Base-by-base conservation (phyloP, 2,329 filamentous ascomycete genomes). In the Aquanectria penicillioides region DNA sequence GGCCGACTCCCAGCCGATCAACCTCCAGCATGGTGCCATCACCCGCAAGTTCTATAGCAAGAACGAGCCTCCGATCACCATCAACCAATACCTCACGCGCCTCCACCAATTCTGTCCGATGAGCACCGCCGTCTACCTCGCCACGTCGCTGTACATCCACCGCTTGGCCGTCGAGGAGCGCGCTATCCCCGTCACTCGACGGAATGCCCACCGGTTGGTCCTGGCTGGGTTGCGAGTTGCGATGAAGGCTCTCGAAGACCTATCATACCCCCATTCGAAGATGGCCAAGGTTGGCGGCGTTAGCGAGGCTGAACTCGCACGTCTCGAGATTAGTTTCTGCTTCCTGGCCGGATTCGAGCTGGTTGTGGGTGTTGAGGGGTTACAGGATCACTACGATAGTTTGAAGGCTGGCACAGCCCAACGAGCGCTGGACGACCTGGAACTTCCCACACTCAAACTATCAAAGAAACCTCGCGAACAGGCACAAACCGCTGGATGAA, bases 1-100 rank as follows among this genome's bases (percentile, higher is more conserved):
- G n/a, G 85, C 86, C 40, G 86, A 92, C 73, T 88, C 87, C 25
- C 88, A 93, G 67, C 89, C 90, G 18, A 80, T 93, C 55, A 87
- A 89, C 59, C 78, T 92, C 28, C 94, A 97, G 73, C 91, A 95
- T 72, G 89, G 88, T 62, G 90, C 93, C 64, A 92, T 98, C 64
- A 93, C 92, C 15, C 88, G 93, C 66, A 95, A 95, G 70, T 99
- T 99, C 77, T 96, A 95, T 80, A 94, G 91, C 64, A 97, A 95
- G 74, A 86, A 88, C 47, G 88, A 93, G 13, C 94, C 95, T 17
- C 89, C 91, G 10, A 94, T 98, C 65, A 84, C 88, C 29, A 83
- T 97, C 41, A 86, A 90, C 70, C 90, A 95, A 63, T 99, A 98
- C 72, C 85, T 98, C 20, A 82, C 89, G 69, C 91, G 94, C 13